Base-by-base conservation (phyloP, 2,329 filamentous ascomycete species). In the Venturia oleaginea region DNA sequence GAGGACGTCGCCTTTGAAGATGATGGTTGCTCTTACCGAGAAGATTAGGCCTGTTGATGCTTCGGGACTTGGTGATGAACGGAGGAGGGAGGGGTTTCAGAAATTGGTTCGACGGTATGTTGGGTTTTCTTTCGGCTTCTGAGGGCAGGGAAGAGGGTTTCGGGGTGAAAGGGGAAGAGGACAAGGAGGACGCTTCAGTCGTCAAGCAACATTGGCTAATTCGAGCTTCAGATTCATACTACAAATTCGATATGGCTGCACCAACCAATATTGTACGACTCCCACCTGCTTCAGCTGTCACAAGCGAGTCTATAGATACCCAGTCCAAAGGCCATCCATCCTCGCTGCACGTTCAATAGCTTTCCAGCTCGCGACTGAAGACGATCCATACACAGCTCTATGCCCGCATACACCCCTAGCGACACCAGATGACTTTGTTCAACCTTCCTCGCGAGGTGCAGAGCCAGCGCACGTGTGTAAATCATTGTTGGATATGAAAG, bases 191-290 rank as follows among this genome's bases (percentile, higher is more conserved):
- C n/a, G 22, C 22, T 27, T 51, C 22, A 1, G 22, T 13, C 22
- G 1, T 7, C 46, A 24, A 51, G 22, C 11, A 32, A 8, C 19
- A 57, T 10, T 17, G 48, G 30, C 51, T 57, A 22, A 57, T 34
- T 15, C n/a, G 51, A n/a, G 3, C 15, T 19, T n/a, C 30, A 65
- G 64, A 30, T 65, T 40, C 62, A 65, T 59, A 22, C 7, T 65
- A 5, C 65, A 66, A 27, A 62, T 66, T 13, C 65, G 64, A 2
- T 66, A 66, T 60, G 65, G 65, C 27, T 66, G 65, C 42, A 10
- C 37, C 34, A 59, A 40, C 34, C 22, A 38, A 13, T 15, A 66
- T 15, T 66, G 65, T 59, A 57, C 42, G 19, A 66, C 32, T 27
- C 43, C 34, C 11, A 43, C 37, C 17, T 66, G 65, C 62, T 65